phyloP scores from a whole-genome alignment of 805 yeast genomes.

The Komagataella kurtzmanii region DNA sequence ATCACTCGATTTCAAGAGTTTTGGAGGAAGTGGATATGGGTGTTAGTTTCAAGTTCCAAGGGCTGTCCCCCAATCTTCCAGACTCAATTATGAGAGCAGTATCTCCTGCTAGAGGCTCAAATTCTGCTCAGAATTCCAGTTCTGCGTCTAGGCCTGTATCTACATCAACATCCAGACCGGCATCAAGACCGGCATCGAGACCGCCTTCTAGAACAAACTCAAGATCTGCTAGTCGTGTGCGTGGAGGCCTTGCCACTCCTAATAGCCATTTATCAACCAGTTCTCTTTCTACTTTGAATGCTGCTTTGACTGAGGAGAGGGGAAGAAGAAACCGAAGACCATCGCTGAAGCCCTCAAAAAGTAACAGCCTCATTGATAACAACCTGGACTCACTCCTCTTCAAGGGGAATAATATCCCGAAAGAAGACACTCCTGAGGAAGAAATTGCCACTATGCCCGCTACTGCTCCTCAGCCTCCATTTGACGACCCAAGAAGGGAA shows the following conservation, averaged over 20 bases:
- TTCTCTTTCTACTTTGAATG: background rate
- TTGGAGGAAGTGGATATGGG: conserved; percentile 16
- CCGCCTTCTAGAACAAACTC: background rate
- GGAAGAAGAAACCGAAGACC: background rate
- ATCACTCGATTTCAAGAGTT: background rate
- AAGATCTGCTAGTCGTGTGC: background rate
- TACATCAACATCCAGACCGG: conserved; percentile 1
- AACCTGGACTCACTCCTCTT: background rate
- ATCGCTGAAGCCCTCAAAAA: background rate
- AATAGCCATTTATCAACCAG: background rate
- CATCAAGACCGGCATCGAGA: background rate
- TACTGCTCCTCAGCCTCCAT: background rate
- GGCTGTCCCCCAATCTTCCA: conserved; percentile 19
- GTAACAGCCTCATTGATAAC: background rate
- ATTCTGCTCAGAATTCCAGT: conserved; percentile 2
- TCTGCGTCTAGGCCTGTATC: background rate
- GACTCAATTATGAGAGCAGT: conserved; percentile 19
- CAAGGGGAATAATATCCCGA: background rate
- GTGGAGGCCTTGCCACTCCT: background rate
- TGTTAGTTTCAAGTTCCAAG: conserved; percentile 17
- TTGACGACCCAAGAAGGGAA: background rate
- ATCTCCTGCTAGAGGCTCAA: conserved; percentile 2
- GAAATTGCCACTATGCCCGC: background rate
- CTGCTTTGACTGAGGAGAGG: background rate
- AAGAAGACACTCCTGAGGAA: background rate